These are phyloP conservation scores for Saccharomycopsis synnaedendra DNA, from an alignment of 805 yeast species.

Conservation along the genomic window DNA sequence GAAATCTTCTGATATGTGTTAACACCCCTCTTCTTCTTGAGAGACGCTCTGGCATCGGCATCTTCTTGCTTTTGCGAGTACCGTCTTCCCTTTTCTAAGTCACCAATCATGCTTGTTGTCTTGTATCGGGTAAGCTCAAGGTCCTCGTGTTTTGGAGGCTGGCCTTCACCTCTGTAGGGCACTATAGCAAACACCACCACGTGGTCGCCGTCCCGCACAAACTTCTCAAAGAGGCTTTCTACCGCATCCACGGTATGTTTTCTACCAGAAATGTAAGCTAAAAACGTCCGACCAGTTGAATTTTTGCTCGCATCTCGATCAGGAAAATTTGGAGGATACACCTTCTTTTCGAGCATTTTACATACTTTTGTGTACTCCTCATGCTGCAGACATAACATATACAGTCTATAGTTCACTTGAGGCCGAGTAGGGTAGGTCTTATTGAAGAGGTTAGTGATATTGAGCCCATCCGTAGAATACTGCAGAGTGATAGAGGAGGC, in stretches of 20 bases:
- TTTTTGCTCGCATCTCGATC: too few species aligned
- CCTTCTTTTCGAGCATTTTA: not conserved
- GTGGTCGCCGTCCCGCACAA: slow-evolving; percentile 55
- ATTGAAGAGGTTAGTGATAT: slow-evolving; percentile 13
- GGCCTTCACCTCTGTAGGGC: slow-evolving; percentile 15
- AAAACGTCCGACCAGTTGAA: slow-evolving; percentile 23
- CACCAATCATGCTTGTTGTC: slow-evolving; percentile 16
- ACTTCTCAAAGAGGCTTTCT: slow-evolving; percentile 45
- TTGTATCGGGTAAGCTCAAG: slow-evolving; percentile 7
- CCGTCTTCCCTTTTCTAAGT: slow-evolving; percentile 7
- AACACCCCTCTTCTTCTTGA: not conserved
- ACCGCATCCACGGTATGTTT: slow-evolving; percentile 73
- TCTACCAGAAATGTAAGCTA: slow-evolving; percentile 60
- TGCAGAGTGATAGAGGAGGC: slow-evolving; percentile 4
- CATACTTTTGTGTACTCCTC: not conserved
- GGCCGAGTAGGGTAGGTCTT: slow-evolving; percentile 15
- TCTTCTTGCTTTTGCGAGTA: not conserved
- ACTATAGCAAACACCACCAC: slow-evolving; percentile 51
- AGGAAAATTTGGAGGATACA: too few species aligned
- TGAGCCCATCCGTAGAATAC: slow-evolving; percentile 15
- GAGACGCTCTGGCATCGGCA: slow-evolving; percentile 1
- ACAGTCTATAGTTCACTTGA: slow-evolving; percentile 11
- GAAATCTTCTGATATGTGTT: slow-evolving; percentile 1
- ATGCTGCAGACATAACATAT: slow-evolving; percentile 14
- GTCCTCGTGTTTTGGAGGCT: not conserved